phyloP scores from a whole-genome alignment of 768 basidiomycete species.

The Psilocybe tampanensis region DNA sequence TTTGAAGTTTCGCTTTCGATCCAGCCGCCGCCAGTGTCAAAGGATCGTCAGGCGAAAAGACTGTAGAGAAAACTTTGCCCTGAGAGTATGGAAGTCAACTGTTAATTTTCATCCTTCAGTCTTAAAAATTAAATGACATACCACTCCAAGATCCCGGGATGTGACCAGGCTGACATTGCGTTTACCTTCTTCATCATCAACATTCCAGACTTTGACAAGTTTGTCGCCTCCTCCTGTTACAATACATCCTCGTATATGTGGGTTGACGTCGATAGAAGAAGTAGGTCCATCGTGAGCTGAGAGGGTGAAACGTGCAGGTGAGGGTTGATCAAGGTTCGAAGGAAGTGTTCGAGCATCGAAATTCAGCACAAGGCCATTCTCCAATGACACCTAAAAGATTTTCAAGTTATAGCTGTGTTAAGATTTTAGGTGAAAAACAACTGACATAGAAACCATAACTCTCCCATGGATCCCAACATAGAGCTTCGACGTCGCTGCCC shows the following conservation, averaged over 20 bases:
- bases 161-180: slow-evolving; percentile 81
- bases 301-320: slow-evolving; percentile 82
- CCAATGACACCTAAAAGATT: slow-evolving; percentile 77
- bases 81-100: slow-evolving; percentile 29
- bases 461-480: slow-evolving; percentile 97
- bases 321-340: slow-evolving; percentile 61
- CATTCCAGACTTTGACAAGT: slow-evolving; percentile 95
- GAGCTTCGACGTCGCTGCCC: slow-evolving; percentile 90
- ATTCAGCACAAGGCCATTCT: slow-evolving; percentile 92
- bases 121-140: slow-evolving; percentile 38
- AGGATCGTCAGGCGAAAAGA: slow-evolving; percentile 93
- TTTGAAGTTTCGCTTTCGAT: slow-evolving; percentile 89
- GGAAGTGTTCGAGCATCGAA: slow-evolving; percentile 89
- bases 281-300: slow-evolving; percentile 92
- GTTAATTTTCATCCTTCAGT: neutral
- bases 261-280: slow-evolving; percentile 88
- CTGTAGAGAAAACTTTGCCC: slow-evolving; percentile 95
- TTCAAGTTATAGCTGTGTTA: neutral
- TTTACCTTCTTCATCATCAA: slow-evolving; percentile 64
- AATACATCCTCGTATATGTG: slow-evolving; percentile 87
- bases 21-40: slow-evolving; percentile 94
- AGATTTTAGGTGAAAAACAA: slow-evolving; percentile 6
- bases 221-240: slow-evolving; percentile 96
- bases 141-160: slow-evolving; percentile 88
- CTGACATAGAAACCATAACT: slow-evolving; percentile 83